phyloP scores from a whole-genome alignment of 306 rosid genomes.

The Fagus crenata region DNA sequence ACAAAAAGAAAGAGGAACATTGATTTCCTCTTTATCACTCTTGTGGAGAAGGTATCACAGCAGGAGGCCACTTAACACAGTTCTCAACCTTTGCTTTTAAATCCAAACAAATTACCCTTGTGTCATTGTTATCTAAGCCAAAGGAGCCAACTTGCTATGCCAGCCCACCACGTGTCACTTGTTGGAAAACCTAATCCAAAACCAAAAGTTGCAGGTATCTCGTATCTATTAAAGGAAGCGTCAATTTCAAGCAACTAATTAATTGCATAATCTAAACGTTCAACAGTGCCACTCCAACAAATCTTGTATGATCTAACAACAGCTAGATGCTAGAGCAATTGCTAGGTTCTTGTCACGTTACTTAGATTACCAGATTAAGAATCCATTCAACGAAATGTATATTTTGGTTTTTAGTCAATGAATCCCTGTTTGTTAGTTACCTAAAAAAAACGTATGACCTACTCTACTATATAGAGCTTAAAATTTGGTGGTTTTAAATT shows the following conservation, averaged over 20 bases:
- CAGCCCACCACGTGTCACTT: constrained; percentile 32
- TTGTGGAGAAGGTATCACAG: constrained; percentile 39
- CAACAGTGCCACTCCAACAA: neutral
- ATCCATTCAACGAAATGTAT: too few relatives aligned
- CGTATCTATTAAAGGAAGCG: neutral
- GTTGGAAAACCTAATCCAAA: constrained; percentile 27
- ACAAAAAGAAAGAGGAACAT: neutral
- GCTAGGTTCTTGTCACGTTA: constrained; percentile 1
- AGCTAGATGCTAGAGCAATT: neutral
- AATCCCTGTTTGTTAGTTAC: too few relatives aligned
- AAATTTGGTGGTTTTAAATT: too few relatives aligned
- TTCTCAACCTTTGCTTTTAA: constrained; percentile 43
- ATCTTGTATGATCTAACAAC: too few relatives aligned
- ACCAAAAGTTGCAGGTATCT: neutral
- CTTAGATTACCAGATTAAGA: neutral
- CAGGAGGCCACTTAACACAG: constrained; percentile 34
- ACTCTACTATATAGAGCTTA: too few relatives aligned
- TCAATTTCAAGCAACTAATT: constrained; percentile 29
- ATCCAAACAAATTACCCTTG: constrained; percentile 34
- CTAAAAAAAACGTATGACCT: too few relatives aligned
- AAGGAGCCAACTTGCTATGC: neutral
- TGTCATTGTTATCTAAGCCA: constrained; percentile 28
- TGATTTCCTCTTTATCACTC: constrained; percentile 29
- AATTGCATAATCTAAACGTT: constrained; percentile 4
- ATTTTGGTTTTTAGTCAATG: too few relatives aligned